phyloP scores from a whole-genome alignment of 495 filamentous ascomycete genomes.

The Talaromyces liani region DNA sequence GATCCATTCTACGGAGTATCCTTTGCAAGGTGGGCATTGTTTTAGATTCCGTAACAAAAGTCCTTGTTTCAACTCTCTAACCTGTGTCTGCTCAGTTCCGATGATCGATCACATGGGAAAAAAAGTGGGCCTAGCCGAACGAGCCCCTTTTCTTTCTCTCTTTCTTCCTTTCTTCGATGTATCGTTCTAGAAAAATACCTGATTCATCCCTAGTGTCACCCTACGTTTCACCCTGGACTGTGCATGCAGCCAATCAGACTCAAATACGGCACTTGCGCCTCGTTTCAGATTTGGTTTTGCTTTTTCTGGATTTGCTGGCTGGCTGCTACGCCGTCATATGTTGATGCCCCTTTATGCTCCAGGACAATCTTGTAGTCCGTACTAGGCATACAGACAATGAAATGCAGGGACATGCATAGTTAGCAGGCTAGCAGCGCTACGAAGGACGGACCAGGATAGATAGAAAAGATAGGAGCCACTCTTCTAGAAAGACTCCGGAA shows the following conservation, averaged over 20 bases:
- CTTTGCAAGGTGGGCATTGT: not conserved
- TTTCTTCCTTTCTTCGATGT: not conserved
- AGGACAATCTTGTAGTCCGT: too few relatives aligned
- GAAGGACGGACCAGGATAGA: too few relatives aligned
- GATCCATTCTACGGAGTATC: not conserved
- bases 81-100: not conserved
- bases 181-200: not conserved
- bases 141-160: not conserved
- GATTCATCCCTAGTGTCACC: not conserved
- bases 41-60: not conserved
- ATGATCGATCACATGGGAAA: not conserved
- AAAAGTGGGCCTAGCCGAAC: not conserved
- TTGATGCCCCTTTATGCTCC: not conserved
- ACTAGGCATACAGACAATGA: too few relatives aligned
- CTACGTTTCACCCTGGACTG: not conserved
- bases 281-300: not conserved
- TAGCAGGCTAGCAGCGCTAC: too few relatives aligned
- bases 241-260: not conserved
- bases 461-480: not conserved
- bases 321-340: not conserved
- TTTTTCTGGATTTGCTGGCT: not conserved
- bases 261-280: not conserved
- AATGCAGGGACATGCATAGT: too few relatives aligned
- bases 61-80: not conserved
- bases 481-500: not conserved